A percentile compares a stretch with the other conserved stretches of the same genome.
Evolutionary conservation across 2,329 filamentous ascomycete species (phyloP).

Genomic region (Metarhizium brunneum): DNA sequence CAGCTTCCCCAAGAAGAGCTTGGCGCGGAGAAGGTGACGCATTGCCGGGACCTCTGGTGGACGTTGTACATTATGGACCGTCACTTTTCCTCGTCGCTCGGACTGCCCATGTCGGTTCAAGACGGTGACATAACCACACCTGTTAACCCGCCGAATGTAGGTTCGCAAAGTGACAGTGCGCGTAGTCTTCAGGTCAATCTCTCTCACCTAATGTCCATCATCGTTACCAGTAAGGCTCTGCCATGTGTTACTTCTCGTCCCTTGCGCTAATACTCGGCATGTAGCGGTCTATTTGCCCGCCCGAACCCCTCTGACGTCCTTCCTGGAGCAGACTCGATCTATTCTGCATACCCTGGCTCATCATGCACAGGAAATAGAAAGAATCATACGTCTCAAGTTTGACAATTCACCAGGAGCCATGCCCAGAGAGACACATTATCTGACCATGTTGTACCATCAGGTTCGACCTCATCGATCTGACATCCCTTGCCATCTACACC

Average conservation of each 20-base stretch:
- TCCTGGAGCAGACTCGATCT: constrained; percentile 25
- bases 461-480: constrained; percentile 13
- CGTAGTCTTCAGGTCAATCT: constrained; percentile 26
- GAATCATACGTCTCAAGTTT: constrained; percentile 23
- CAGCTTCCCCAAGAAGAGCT: constrained; percentile 27
- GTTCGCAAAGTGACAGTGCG: constrained; percentile 18
- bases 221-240: constrained; percentile 22
- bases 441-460: constrained; percentile 29
- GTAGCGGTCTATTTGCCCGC: constrained; percentile 26
- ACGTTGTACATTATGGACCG: constrained; percentile 30
- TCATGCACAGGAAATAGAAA: constrained; percentile 29
- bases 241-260: accelerated
- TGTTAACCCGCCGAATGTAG: constrained; percentile 16
- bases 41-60: constrained; percentile 31
- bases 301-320: constrained; percentile 22
- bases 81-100: constrained; percentile 28
- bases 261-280: not conserved
- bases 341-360: constrained; percentile 26
- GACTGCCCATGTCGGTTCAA: constrained; percentile 26
- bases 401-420: constrained; percentile 25
- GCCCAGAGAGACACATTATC: constrained; percentile 26
- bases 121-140: constrained; percentile 29
- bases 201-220: constrained; percentile 24
- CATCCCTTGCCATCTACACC: not conserved
- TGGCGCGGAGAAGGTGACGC: constrained; percentile 18